Base-by-base conservation (phyloP, 2,329 filamentous ascomycete genomes). In the Fusarium caatingaense region DNA sequence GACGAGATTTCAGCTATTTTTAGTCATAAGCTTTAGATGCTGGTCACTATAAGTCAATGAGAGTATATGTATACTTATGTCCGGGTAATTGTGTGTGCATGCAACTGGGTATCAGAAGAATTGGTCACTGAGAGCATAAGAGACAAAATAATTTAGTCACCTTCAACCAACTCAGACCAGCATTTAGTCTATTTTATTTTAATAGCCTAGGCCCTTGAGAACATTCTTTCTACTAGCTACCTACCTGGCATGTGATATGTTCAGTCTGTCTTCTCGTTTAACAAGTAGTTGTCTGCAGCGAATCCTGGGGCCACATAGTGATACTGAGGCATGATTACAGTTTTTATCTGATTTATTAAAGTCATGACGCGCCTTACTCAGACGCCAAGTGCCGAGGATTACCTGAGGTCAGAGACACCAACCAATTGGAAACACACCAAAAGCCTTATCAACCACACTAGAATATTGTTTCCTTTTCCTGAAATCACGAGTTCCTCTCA, bases 161-260 rank as follows among this genome's bases (percentile, higher is more conserved):
- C 16, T 37, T 18, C 2, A 0, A 10, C 16, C 0, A 6, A 9
- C 5, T 11, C 3, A 4, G 5, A 37, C 9, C 16, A 1, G 16
- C 9, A 18, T 37, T 6, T 11, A 4, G 32, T 5, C 9, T 18
- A n/a, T 5, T 37, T n/a, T 11, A 37, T 37, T n/a, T 37, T n/a
- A n/a, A 9, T n/a, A 37, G 32, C 9, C 16, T 18, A 34, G 9
- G 16, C 9, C 8, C 18, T 37, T 0, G 1, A 6, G 32, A 8
- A 11, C 5, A 11, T 18, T 37, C 10, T 5, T 37, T 37, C 9
- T 18, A 16, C 5, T 37, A 37, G 16, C 5, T 37, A 37, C 4
- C 2, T 9, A 34, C 32, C 4, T 34, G 32, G 32, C 32, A 18
- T 34, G 16, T 34, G 2, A 6, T 6, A 6, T 2, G 16, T 34